Conservation (phyloP, 2,329 filamentous ascomycete genomes). For the Diatrype stigma region DNA sequence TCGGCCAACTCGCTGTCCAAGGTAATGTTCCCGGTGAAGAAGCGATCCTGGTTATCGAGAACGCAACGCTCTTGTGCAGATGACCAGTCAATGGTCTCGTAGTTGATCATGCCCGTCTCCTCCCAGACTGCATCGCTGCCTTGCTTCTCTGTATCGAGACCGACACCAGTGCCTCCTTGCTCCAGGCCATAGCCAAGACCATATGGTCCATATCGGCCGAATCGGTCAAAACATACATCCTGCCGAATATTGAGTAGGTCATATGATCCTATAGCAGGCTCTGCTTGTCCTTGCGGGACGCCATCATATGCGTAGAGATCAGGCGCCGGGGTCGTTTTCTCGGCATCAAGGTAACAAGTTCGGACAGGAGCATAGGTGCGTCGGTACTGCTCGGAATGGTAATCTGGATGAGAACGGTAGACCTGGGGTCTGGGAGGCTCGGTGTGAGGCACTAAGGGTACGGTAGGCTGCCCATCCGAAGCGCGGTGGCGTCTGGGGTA, state of each 20-base stretch:
- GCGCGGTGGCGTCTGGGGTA: conserved; percentile 52
- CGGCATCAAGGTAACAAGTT: conserved; percentile 60
- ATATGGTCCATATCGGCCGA: conserved; percentile 79
- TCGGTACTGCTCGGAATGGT: conserved; percentile 53
- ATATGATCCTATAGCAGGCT: conserved; percentile 74
- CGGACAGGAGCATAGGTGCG: conserved; percentile 49
- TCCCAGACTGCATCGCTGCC: conserved; percentile 60
- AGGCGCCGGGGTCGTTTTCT: conserved; percentile 53
- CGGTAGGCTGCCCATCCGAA: conserved; percentile 11
- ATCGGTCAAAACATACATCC: conserved; percentile 84
- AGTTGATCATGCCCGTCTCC: conserved; percentile 52
- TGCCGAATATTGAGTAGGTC: conserved; percentile 67
- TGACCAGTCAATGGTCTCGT: conserved; percentile 51
- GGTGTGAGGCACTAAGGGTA: conserved; percentile 25
- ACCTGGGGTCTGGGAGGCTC: conserved; percentile 41
- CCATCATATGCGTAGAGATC: conserved; percentile 66
- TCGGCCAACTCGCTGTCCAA: conserved; percentile 23
- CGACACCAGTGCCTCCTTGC: conserved; percentile 67
- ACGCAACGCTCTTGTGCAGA: conserved; percentile 51
- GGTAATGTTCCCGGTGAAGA: conserved; percentile 38
- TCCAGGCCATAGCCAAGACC: conserved; percentile 75
- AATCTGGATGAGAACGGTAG: conserved; percentile 69
- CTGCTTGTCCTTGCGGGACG: conserved; percentile 71
- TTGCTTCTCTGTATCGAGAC: conserved; percentile 67
- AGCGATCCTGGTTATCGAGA: conserved; percentile 61